These are phyloP conservation scores for Marasmius fiardii DNA, from an alignment of 1,284 basidiomycete genomes.

Conservation along the genomic window DNA sequence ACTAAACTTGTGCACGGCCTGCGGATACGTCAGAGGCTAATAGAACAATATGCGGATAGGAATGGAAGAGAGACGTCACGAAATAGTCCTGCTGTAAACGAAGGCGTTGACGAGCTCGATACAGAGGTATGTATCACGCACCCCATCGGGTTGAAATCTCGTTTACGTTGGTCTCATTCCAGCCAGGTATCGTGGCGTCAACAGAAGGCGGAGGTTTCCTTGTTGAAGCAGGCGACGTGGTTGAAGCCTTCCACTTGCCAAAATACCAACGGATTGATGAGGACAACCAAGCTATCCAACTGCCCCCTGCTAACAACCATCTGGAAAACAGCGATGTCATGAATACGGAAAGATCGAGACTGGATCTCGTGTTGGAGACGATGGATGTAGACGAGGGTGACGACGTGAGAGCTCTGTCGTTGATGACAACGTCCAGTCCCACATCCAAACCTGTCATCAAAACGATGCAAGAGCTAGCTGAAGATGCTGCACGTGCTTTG, in stretches of 20 bases:
- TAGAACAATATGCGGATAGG: conserved; percentile 70
- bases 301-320: neutral
- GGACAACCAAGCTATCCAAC: neutral
- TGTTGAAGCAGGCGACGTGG: conserved; percentile 68
- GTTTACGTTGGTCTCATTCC: neutral
- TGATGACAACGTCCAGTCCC: conserved; percentile 3
- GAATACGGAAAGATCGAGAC: neutral
- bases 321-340: conserved; percentile 1
- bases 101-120: conserved; percentile 15
- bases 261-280: conserved; percentile 44
- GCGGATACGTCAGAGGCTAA: conserved; percentile 78
- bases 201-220: conserved; percentile 56
- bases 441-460: conserved; percentile 36
- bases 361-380: conserved; percentile 5
- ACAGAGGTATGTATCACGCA: conserved; percentile 12
- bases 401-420: neutral
- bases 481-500: conserved; percentile 29
- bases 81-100: conserved; percentile 12
- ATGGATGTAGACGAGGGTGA: conserved; percentile 10
- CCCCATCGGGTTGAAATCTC: neutral
- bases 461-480: conserved; percentile 67
- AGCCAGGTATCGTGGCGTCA: conserved; percentile 21
- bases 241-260: conserved; percentile 67
- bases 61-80: conserved; percentile 21
- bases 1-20: conserved; percentile 84